Conservation (phyloP, 2,329 filamentous ascomycete genomes). For the Cyphellophora europaea region DNA sequence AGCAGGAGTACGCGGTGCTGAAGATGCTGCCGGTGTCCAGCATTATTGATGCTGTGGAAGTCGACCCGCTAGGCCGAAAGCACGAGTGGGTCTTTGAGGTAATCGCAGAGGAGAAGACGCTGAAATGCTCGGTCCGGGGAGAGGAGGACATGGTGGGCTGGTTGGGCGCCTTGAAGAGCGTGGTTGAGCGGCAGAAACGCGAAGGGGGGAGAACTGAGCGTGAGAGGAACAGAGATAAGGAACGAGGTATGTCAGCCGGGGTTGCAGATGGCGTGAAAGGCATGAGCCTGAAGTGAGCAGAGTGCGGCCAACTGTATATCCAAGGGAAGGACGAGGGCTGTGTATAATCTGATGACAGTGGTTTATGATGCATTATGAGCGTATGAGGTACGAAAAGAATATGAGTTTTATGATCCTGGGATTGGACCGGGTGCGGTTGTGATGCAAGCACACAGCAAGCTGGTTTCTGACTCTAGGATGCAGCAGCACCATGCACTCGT, state of each 20-base stretch:
- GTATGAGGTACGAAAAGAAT: no score
- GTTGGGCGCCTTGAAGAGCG: slow-evolving; percentile 82
- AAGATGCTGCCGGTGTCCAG: slow-evolving; percentile 69
- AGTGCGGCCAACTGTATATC: no score
- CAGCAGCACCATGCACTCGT: no score
- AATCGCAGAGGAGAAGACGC: slow-evolving; percentile 84
- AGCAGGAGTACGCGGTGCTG: slow-evolving; percentile 76
- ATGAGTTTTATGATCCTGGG: no score
- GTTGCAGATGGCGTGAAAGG: background rate
- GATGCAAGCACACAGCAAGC: no score
- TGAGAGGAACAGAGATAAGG: background rate
- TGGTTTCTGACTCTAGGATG: no score
- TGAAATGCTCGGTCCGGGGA: slow-evolving; percentile 64
- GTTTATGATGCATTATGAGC: no score
- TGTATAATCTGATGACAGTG: no score
- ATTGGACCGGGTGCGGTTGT: no score
- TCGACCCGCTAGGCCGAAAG: slow-evolving; percentile 74
- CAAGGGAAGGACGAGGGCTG: no score
- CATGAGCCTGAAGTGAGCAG: no score
- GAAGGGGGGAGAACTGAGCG: background rate
- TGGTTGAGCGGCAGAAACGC: slow-evolving; percentile 19
- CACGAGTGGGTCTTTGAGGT: slow-evolving; percentile 85
- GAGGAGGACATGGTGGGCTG: slow-evolving; percentile 78
- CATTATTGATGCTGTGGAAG: slow-evolving; percentile 85
- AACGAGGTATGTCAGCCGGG: background rate